phyloP scores from a whole-genome alignment of 2,329 filamentous ascomycete species.

The Cytospora mali region DNA sequence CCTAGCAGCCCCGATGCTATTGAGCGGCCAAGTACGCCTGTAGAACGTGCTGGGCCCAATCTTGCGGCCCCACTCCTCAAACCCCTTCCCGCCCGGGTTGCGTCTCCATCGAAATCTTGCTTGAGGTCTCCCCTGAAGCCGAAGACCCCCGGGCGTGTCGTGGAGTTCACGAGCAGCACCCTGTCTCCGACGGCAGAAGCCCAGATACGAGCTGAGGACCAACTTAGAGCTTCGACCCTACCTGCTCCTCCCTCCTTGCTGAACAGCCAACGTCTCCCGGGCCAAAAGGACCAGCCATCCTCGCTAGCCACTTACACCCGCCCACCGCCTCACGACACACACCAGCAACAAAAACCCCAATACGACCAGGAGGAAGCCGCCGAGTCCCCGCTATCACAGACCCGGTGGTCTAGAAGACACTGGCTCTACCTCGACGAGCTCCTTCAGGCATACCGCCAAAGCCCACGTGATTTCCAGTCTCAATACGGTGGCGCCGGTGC shows the following conservation, averaged over 20 bases:
- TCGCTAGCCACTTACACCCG: conserved; percentile 1
- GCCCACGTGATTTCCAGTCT: conserved; percentile 44
- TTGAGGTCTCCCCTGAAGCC: conserved; percentile 60
- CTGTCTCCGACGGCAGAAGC: conserved; percentile 50
- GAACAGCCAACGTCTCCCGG: conserved; percentile 1
- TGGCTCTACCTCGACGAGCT: conserved; percentile 57
- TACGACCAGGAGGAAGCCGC: conserved; percentile 13
- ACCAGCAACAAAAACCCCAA: conserved; percentile 4
- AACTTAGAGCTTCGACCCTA: neutral
- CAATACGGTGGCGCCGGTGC: conserved; percentile 27
- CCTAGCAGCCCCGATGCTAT: conserved; percentile 11
- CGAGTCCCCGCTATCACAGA: conserved; percentile 41
- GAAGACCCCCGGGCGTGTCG: conserved; percentile 59
- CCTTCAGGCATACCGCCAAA: conserved; percentile 50
- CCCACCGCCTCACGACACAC: conserved; percentile 8
- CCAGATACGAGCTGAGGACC: conserved; percentile 33
- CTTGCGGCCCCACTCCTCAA: conserved; percentile 47
- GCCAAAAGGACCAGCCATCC: conserved; percentile 9
- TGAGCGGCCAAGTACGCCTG: conserved; percentile 20
- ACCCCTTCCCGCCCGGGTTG: conserved; percentile 52
- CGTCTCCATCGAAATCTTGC: conserved; percentile 59
- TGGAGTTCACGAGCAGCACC: conserved; percentile 58
- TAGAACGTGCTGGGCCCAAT: conserved; percentile 38
- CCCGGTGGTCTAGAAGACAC: conserved; percentile 53
- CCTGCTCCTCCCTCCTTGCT: neutral